phyloP scores from a whole-genome alignment of 768 basidiomycete genomes.

The Kwoniella mangroviensis region DNA sequence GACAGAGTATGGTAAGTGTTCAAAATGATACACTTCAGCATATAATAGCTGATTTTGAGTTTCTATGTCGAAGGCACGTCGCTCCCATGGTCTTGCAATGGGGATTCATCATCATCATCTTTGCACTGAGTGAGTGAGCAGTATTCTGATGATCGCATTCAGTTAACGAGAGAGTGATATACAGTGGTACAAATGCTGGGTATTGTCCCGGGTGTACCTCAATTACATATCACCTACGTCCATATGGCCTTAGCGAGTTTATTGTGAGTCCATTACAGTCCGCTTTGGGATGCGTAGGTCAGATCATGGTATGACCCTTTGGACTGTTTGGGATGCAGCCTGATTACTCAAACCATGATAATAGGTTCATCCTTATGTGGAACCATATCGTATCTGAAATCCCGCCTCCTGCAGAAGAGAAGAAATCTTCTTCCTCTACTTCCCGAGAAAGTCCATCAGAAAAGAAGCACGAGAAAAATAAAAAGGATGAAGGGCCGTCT shows the following conservation, averaged over 20 bases:
- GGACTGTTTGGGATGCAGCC: background rate
- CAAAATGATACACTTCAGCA: background rate
- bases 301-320: background rate
- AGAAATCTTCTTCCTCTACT: conserved; percentile 31
- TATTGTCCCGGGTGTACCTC: conserved; percentile 43
- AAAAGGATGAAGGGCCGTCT: conserved; percentile 14
- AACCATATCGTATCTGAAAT: conserved; percentile 44
- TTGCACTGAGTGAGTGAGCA: conserved; percentile 39
- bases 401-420: conserved; percentile 12
- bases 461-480: conserved; percentile 34
- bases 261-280: conserved; percentile 30
- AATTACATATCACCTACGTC: conserved; percentile 51
- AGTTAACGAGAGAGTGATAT: background rate
- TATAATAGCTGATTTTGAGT: background rate
- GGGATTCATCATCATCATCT: conserved; percentile 46
- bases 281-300: background rate
- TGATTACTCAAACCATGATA: background rate
- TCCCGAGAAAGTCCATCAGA: conserved; percentile 25
- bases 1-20: conserved; percentile 37
- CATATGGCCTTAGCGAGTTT: conserved; percentile 48
- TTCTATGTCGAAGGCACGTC: conserved; percentile 29
- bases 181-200: conserved; percentile 40
- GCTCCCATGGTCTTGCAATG: conserved; percentile 43
- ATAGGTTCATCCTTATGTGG: conserved; percentile 42
- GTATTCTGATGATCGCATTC: background rate